phyloP scores from a whole-genome alignment of 192 early-diverging fungal species.

The Backusella australiensis region DNA sequence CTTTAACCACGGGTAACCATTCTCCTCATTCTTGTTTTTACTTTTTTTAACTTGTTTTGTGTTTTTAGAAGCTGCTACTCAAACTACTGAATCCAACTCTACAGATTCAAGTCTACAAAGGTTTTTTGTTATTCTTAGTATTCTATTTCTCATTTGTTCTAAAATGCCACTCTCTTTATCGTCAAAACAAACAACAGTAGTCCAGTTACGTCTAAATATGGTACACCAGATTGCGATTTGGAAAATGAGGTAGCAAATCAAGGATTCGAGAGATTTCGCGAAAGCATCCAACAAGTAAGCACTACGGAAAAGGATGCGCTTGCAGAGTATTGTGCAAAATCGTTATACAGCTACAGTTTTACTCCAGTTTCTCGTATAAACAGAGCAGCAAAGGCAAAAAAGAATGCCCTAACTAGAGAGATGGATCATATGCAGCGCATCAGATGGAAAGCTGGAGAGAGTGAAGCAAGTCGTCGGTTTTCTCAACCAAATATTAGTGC shows the following conservation, averaged over 20 bases:
- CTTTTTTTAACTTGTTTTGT: background rate
- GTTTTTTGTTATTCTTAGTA: background rate
- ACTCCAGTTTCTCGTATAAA: slow-evolving; percentile 12
- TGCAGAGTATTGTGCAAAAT: slow-evolving; percentile 24
- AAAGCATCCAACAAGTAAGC: background rate
- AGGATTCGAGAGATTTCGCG: slow-evolving; percentile 5
- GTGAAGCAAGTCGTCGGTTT: background rate
- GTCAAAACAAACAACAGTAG: background rate
- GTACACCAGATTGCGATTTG: background rate
- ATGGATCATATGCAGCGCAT: slow-evolving; percentile 30
- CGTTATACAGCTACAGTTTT: slow-evolving; percentile 32
- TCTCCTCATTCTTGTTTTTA: background rate
- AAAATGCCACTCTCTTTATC: background rate
- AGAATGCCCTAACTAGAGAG: slow-evolving; percentile 10
- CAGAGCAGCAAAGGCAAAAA: slow-evolving; percentile 12
- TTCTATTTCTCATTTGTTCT: background rate
- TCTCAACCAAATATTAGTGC: slow-evolving; percentile 5
- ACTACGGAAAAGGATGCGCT: background rate
- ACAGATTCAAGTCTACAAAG: background rate
- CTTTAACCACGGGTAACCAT: background rate
- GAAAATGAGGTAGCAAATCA: slow-evolving; percentile 6
- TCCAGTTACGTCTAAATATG: background rate
- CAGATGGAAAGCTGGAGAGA: background rate
- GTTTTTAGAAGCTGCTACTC: background rate
- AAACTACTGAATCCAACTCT: background rate